phyloP scores from a whole-genome alignment of 441 rosid genomes.

The Geranium incanum region DNA sequence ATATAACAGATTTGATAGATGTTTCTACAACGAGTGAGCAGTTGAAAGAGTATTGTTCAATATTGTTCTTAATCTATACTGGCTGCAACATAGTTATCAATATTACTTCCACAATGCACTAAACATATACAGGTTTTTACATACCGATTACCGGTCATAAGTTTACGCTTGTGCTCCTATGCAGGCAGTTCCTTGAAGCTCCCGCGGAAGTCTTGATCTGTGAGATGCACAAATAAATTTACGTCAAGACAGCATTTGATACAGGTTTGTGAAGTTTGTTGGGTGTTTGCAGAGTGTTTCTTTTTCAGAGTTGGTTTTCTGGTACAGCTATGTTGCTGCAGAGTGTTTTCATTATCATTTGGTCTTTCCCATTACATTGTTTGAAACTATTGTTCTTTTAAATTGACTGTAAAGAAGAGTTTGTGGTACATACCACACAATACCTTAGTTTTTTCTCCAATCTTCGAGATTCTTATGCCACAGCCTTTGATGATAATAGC shows the following conservation, averaged over 20 bases:
- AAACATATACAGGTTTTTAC: no score
- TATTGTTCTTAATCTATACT: no score
- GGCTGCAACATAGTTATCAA: no score
- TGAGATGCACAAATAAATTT: neutral
- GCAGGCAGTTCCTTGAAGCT: neutral
- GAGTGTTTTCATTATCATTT: constrained; percentile 1
- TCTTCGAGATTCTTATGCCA: neutral
- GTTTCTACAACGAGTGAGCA: no score
- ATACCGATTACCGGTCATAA: neutral
- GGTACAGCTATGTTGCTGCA: neutral
- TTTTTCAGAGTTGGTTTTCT: neutral
- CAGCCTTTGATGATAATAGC: no score
- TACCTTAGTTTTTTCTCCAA: neutral
- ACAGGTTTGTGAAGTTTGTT: neutral
- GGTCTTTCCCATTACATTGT: neutral
- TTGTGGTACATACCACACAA: constrained; percentile 3
- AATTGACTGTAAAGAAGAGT: neutral
- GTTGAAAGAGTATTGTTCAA: no score
- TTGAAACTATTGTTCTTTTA: constrained; percentile 1
- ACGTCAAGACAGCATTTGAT: neutral
- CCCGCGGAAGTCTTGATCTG: neutral
- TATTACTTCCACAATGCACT: no score
- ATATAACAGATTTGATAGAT: no score
- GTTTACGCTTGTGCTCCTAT: neutral
- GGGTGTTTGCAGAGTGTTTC: neutral